Conservation (phyloP, 108 stramenopile genomes). For the Nitzschia putrida region DNA sequence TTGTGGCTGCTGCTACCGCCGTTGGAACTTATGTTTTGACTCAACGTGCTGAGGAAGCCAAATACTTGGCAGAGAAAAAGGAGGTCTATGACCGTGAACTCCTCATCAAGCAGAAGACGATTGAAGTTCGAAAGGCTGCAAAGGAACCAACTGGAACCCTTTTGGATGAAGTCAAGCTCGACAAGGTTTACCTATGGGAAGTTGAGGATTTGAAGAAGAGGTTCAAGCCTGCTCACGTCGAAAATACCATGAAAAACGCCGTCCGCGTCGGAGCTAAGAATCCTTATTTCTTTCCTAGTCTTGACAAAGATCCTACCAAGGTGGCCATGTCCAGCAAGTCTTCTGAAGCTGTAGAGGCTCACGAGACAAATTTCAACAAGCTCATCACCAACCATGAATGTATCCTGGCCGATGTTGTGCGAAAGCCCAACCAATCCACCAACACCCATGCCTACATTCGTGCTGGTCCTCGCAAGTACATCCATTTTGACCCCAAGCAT, state of each 20-base stretch:
- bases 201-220: slow-evolving; percentile 72
- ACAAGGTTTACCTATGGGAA: slow-evolving; percentile 77
- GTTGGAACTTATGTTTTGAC: slow-evolving; percentile 16
- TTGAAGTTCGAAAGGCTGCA: slow-evolving; percentile 32
- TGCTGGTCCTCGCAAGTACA: slow-evolving; percentile 78
- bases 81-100: slow-evolving; percentile 41
- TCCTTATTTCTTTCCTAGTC: slow-evolving; percentile 35
- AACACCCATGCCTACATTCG: slow-evolving; percentile 74
- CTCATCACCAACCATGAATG: slow-evolving; percentile 81
- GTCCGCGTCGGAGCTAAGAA: slow-evolving; percentile 8
- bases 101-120: slow-evolving; percentile 38
- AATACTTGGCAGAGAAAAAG: slow-evolving; percentile 35
- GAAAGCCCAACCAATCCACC: slow-evolving; percentile 52
- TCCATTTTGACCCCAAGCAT: slow-evolving; percentile 89
- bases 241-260: slow-evolving; percentile 48
- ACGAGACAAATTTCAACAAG: slow-evolving; percentile 71
- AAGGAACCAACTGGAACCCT: slow-evolving; percentile 56
- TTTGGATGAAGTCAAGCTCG: slow-evolving; percentile 52
- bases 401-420: slow-evolving; percentile 82
- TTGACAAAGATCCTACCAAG: slow-evolving; percentile 19
- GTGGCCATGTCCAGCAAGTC: slow-evolving; percentile 20
- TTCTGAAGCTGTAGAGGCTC: slow-evolving; percentile 7
- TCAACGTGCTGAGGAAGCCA: background rate
- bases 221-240: slow-evolving; percentile 35
- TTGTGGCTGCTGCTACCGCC: slow-evolving; percentile 4